These are phyloP conservation scores for Rhodotorula sp. DNA, from an alignment of 1,284 basidiomycete genomes.

Conservation along the genomic window DNA sequence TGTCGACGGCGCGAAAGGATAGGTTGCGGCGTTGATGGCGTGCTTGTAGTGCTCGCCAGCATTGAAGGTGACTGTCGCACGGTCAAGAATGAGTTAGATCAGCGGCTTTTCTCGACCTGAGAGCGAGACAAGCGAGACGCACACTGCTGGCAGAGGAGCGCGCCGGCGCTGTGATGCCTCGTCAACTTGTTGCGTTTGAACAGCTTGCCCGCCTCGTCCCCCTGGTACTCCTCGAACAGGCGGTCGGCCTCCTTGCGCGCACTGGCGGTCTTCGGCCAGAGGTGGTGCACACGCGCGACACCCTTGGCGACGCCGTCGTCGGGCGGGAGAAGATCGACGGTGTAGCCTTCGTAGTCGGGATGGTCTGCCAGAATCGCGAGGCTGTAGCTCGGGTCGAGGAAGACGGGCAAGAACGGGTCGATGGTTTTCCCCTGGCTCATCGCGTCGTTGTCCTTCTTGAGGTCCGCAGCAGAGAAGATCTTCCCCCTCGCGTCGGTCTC, in stretches of 20 bases:
- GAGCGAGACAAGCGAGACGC: background rate
- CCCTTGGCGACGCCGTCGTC: background rate
- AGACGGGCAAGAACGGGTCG: too few relatives aligned
- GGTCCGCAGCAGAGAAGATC: background rate
- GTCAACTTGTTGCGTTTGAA: slow-evolving; percentile 26
- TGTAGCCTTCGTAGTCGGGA: slow-evolving; percentile 11
- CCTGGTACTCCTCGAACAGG: slow-evolving; percentile 33
- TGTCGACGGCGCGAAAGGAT: slow-evolving; percentile 21
- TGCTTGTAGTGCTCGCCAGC: slow-evolving; percentile 27
- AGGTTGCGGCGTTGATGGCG: slow-evolving; percentile 24
- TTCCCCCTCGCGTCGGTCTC: slow-evolving; percentile 8
- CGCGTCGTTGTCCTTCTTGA: background rate
- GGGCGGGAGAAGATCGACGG: slow-evolving; percentile 8
- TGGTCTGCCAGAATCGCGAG: background rate
- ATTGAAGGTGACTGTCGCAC: slow-evolving; percentile 9
- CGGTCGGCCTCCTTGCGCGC: slow-evolving; percentile 5
- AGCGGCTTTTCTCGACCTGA: accelerated
- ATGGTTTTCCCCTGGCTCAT: background rate
- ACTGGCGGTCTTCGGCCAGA: slow-evolving; percentile 11
- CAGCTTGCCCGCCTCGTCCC: slow-evolving; percentile 11
- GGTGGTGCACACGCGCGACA: slow-evolving; percentile 26
- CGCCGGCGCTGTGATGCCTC: slow-evolving; percentile 14
- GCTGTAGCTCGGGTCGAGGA: background rate
- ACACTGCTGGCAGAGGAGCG: slow-evolving; percentile 28
- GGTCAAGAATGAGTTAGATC: background rate